Base-by-base conservation (phyloP, 495 filamentous ascomycete genomes). In the Thermochaetoides thermophila region DNA sequence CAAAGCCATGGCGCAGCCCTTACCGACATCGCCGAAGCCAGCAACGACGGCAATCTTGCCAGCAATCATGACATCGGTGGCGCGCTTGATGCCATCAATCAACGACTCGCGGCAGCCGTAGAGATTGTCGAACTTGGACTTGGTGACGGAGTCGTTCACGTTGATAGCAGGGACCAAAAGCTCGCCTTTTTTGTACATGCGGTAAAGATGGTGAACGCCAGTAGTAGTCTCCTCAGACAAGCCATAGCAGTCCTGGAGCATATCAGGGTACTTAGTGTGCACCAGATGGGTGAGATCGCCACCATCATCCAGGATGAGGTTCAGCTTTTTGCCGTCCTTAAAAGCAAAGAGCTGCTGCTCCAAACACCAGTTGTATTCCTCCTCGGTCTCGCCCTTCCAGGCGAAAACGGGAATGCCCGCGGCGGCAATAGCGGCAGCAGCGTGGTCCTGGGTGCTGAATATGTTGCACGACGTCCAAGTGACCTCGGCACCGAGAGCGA, bases 61-160 rank as follows among this genome's bases (percentile, higher is more conserved):
- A 49, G 91, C 89, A 70, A 97, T 84, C 89, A 97, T 97, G 60
- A 96, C 89, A 71, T 97, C 89, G 55, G 89, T 97, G 37, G 89
- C 89, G 66, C 89, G 87, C 80, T 96, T 97, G 75, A 97, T 97
- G 63, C 89, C 89, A 61, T 97, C 89, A 43, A 97, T 78, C 53
- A 97, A 76, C 38, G 89, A 95, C 70, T 97, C 89, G 56, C 84
- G 78, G 82, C 89, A 97, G 46, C 91, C 91, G 73, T 96, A 97
- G 37, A 96, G 71, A 73, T 97, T 97, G 74, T 97, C 89, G 60
- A 97, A 97, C 71, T 97, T 97, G 65, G 84, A 94, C 78, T 96
- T 95, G 59, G 89, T 94, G 53, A 95, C 86, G 40, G 81, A 82
- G 73, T 95, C 86, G 69, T 97, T 97, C 69, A 97, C 89, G 64